These are phyloP conservation scores for Calvatia gigantea DNA, from an alignment of 768 basidiomycete species.

Conservation along the genomic window DNA sequence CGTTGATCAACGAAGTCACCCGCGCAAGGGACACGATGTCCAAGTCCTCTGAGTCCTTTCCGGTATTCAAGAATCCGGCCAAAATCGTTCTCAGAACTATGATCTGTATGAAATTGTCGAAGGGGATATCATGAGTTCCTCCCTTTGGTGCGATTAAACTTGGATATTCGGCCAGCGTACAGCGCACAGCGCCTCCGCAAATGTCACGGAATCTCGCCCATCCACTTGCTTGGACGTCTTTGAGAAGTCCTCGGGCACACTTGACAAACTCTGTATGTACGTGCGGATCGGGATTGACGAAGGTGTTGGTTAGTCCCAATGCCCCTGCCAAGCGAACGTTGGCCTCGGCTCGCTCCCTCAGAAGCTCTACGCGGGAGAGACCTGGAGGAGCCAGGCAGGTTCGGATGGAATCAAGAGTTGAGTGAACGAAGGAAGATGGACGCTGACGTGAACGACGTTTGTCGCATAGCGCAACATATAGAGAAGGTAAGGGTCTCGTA, in stretches of 20 bases:
- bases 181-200: constrained; percentile 26
- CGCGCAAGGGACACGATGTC: constrained; percentile 27
- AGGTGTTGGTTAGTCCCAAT: constrained; percentile 44
- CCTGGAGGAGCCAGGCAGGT: constrained; percentile 15
- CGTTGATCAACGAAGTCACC: constrained; percentile 40
- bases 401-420: constrained; percentile 7
- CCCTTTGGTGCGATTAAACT: not conserved
- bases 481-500: not conserved
- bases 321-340: constrained; percentile 32
- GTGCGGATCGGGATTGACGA: constrained; percentile 36
- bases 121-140: constrained; percentile 18
- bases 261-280: constrained; percentile 34
- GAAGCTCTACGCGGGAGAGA: constrained; percentile 14
- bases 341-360: constrained; percentile 30
- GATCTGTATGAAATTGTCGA: constrained; percentile 40
- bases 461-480: not conserved
- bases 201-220: constrained; percentile 32
- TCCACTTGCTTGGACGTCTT: constrained; percentile 19
- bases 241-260: constrained; percentile 27
- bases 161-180: constrained; percentile 15
- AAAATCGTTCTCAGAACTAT: constrained; percentile 41
- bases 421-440: not conserved
- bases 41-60: constrained; percentile 25
- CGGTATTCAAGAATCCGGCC: constrained; percentile 35
- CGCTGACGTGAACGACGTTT: not conserved